Conservation (phyloP, 2,329 filamentous ascomycete genomes). For the Trichophyton benhamiae region DNA sequence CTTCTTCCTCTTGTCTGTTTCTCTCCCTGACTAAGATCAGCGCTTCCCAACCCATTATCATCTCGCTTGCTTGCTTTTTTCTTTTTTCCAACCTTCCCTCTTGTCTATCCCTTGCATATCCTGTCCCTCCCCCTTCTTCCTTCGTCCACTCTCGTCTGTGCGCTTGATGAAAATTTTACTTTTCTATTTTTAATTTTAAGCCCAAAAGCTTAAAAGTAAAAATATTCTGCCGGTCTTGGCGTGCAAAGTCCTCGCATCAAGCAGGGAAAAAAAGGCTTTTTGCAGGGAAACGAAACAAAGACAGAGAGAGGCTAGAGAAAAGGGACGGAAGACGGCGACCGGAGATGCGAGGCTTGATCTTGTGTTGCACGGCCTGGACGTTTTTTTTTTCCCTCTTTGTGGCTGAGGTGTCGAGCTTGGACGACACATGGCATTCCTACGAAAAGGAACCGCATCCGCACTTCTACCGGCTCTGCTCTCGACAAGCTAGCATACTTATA, state of each 20-base stretch:
- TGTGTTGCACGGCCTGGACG: no score
- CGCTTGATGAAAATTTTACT: neutral
- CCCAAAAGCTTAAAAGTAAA: neutral
- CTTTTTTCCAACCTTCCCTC: neutral
- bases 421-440: constrained; percentile 1
- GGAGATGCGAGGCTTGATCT: neutral
- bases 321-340: neutral
- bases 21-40: neutral
- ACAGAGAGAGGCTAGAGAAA: neutral
- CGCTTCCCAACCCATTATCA: neutral
- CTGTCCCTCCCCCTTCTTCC: neutral
- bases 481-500: neutral
- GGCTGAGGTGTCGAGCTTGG: neutral
- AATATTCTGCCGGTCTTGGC: constrained; percentile 1
- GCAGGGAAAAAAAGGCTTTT: neutral
- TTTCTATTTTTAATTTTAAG: constrained; percentile 4
- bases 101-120: neutral
- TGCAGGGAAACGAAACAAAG: neutral
- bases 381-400: neutral
- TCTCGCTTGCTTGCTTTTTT: no score
- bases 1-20: neutral
- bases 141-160: neutral
- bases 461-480: neutral
- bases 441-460: neutral
- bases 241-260: neutral